phyloP scores from a whole-genome alignment of 805 yeast species.

The Peterozyma xylosa region DNA sequence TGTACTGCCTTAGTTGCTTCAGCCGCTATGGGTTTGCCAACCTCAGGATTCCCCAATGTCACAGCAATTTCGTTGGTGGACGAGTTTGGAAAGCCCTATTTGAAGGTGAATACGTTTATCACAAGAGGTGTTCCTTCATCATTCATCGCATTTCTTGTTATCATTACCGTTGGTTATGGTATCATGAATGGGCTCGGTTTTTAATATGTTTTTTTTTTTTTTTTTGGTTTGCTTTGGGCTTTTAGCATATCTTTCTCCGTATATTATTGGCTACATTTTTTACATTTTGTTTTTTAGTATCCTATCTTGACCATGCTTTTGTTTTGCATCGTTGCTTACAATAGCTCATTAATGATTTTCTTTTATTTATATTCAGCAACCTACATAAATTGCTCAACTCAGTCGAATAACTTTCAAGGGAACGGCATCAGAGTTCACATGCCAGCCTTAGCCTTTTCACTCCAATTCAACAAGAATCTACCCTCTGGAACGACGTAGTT shows the following conservation, averaged over 20 bases:
- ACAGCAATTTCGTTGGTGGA: conserved; percentile 52
- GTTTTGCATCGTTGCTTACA: too few relatives aligned
- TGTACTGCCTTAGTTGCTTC: conserved; percentile 42
- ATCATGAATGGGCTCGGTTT: conserved; percentile 29
- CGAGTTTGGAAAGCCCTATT: conserved; percentile 43
- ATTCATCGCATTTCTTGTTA: conserved; percentile 31
- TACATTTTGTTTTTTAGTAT: too few relatives aligned
- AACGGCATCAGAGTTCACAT: too few relatives aligned
- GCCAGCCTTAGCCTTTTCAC: not conserved
- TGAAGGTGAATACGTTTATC: conserved; percentile 39
- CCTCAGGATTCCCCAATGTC: conserved; percentile 50
- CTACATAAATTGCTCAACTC: too few relatives aligned
- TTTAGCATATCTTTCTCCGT: too few relatives aligned
- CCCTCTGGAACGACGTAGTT: conserved; percentile 64
- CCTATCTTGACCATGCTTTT: too few relatives aligned
- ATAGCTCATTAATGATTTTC: too few relatives aligned
- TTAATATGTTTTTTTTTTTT: conserved; percentile 7
- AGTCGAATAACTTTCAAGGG: too few relatives aligned
- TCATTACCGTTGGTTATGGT: conserved; percentile 43
- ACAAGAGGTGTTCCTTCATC: conserved; percentile 48
- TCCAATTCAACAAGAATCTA: conserved; percentile 69
- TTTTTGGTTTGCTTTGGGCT: not conserved
- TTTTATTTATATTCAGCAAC: too few relatives aligned
- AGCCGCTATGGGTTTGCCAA: conserved; percentile 51
- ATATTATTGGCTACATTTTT: too few relatives aligned